Conservation (phyloP, 139 green algal genomes). For the Coelastrella sp. region DNA sequence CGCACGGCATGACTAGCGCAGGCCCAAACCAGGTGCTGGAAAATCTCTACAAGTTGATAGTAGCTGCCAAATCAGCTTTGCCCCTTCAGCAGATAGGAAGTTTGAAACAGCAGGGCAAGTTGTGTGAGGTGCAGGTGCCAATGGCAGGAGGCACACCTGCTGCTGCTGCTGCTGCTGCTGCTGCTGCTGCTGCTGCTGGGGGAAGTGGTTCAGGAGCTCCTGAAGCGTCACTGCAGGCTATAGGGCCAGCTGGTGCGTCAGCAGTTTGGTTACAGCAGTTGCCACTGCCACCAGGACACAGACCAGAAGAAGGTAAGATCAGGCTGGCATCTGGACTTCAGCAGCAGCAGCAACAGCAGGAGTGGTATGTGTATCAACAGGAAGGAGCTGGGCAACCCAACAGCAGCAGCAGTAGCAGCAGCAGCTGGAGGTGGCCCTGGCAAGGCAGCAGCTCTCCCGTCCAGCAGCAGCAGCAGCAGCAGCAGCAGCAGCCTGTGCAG, state of each 20-base stretch:
- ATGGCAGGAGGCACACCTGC: not conserved
- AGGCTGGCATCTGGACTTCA: not conserved
- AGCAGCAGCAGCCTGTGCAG: conserved; percentile 27
- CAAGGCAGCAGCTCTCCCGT: not conserved
- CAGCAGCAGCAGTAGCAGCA: not conserved
- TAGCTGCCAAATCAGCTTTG: conserved; percentile 56
- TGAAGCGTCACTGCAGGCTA: not conserved
- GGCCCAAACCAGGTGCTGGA: conserved; percentile 70
- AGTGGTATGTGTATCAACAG: not conserved
- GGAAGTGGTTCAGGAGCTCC: not conserved
- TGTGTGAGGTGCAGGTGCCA: not conserved
- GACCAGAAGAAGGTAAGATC: not conserved
- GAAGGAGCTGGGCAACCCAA: not conserved
- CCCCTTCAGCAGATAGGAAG: not conserved
- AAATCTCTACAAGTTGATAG: conserved; percentile 72
- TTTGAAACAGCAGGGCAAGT: not conserved
- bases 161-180: not conserved
- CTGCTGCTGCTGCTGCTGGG: not conserved
- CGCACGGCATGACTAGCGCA: conserved; percentile 67
- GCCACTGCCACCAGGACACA: conserved; percentile 34
- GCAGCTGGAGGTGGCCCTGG: not conserved
- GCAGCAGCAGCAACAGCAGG: not conserved
- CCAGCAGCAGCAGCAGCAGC: not conserved
- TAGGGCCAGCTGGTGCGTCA: conserved; percentile 5
- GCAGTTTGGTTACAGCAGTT: conserved; percentile 5